Percentiles rank a stretch among this genome's conserved stretches.
Conservation (phyloP, 2,329 filamentous ascomycete genomes). For the Alternaria sp. region DNA sequence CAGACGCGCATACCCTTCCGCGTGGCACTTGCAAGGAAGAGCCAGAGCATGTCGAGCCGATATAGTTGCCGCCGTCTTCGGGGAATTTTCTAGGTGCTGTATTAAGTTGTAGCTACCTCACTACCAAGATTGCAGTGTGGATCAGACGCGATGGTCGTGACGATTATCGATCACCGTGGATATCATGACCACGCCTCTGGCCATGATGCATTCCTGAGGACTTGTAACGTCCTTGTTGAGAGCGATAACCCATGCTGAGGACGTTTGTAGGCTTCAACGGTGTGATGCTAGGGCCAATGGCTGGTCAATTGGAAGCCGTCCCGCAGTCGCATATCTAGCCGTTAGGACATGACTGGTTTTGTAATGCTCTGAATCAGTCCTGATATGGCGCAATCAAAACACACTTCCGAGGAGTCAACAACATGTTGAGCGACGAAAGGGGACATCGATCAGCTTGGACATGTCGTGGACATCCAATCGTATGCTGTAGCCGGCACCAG, state of each 20-base stretch:
- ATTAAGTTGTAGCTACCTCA: neutral
- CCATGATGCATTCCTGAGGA: neutral
- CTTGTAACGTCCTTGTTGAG: neutral
- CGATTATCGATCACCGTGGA: neutral
- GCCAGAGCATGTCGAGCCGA: conserved; percentile 8
- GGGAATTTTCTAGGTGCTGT: neutral
- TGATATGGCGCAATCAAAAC: neutral
- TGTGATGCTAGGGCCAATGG: neutral
- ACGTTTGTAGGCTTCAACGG: neutral
- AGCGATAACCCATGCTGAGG: neutral
- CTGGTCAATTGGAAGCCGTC: conserved; percentile 1
- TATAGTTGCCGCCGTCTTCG: neutral
- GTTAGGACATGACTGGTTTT: neutral
- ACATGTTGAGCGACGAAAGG: conserved; percentile 8
- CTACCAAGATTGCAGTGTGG: neutral
- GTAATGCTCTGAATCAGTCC: neutral
- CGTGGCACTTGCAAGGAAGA: neutral
- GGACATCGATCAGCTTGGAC: conserved; percentile 7
- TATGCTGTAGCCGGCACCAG: neutral
- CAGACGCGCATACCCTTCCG: neutral
- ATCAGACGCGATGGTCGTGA: neutral
- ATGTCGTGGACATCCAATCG: conserved; percentile 9
- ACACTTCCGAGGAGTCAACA: conserved; percentile 2
- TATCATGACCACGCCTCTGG: neutral
- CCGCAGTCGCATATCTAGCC: neutral